phyloP scores from a whole-genome alignment of 371 early-diverging fungal species.

The Lichtheimia ramosa region DNA sequence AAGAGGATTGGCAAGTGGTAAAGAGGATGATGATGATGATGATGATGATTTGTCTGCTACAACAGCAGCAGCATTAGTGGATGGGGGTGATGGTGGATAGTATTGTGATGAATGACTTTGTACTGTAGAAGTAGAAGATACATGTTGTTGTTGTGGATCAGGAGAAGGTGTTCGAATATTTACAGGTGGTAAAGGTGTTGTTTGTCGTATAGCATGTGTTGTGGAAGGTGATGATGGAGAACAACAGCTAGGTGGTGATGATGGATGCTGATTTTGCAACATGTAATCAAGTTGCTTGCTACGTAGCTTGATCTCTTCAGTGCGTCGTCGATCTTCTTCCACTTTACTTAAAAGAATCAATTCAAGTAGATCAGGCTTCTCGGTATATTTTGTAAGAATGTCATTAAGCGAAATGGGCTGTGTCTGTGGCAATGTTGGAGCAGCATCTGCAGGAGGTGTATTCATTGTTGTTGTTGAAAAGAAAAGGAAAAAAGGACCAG shows the following conservation, averaged over 20 bases:
- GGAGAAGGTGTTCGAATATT: too few species aligned
- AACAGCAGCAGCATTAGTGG: too few species aligned
- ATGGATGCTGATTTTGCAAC: conserved; percentile 9
- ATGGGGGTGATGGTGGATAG: too few species aligned
- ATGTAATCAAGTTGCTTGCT: conserved; percentile 35
- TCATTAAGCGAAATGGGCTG: conserved; percentile 20
- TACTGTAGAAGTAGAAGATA: background rate
- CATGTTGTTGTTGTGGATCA: background rate
- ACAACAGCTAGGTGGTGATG: background rate
- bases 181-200: background rate
- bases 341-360: conserved; percentile 49
- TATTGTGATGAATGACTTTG: background rate
- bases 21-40: too few species aligned
- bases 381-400: conserved; percentile 34
- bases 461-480: background rate
- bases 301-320: conserved; percentile 46
- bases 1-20: too few species aligned
- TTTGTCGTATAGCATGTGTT: background rate
- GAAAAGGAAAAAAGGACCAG: background rate
- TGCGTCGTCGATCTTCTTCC: conserved; percentile 49
- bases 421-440: too few species aligned
- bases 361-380: conserved; percentile 47
- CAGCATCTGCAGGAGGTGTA: background rate
- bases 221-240: background rate
- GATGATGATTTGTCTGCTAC: too few species aligned